Conservation (phyloP, 1,139 yeast genomes). For the Suhomyces kunorum region DNA sequence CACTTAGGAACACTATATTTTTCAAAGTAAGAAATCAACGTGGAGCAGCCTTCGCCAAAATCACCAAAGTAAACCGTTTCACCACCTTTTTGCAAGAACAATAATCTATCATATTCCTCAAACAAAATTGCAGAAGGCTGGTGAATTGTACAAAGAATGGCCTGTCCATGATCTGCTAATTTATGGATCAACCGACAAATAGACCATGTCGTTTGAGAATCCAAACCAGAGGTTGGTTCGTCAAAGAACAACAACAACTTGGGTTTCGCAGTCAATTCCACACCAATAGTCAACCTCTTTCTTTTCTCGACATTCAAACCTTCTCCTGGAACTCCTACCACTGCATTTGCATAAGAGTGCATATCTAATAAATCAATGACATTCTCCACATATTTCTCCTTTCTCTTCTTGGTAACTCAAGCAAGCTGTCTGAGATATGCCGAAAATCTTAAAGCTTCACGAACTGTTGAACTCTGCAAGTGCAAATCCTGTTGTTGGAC, state of each 20-base stretch:
- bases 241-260: slow-evolving; percentile 37
- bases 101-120: slow-evolving; percentile 70
- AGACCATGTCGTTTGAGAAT: slow-evolving; percentile 49
- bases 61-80: slow-evolving; percentile 80
- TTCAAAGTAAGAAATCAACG: slow-evolving; percentile 57
- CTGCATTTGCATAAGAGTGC: slow-evolving; percentile 37
- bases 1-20: slow-evolving; percentile 52
- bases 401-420: slow-evolving; percentile 30
- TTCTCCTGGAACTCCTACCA: slow-evolving; percentile 43
- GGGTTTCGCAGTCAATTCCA: slow-evolving; percentile 43
- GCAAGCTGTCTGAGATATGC: slow-evolving; percentile 41
- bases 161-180: slow-evolving; percentile 46
- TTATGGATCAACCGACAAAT: slow-evolving; percentile 44
- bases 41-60: slow-evolving; percentile 57
- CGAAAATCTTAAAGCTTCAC: slow-evolving; percentile 39
- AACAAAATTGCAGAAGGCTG: slow-evolving; percentile 44
- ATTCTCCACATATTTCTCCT: slow-evolving; percentile 38
- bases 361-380: slow-evolving; percentile 40
- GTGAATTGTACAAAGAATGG: slow-evolving; percentile 45
- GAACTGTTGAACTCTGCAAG: slow-evolving; percentile 37
- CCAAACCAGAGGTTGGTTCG: slow-evolving; percentile 54
- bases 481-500: slow-evolving; percentile 45
- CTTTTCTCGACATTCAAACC: slow-evolving; percentile 43
- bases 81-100: slow-evolving; percentile 52
- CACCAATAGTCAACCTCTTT: slow-evolving; percentile 40